Base-by-base conservation (phyloP, 83 land plant species). In the Isoetes engelmannii region DNA sequence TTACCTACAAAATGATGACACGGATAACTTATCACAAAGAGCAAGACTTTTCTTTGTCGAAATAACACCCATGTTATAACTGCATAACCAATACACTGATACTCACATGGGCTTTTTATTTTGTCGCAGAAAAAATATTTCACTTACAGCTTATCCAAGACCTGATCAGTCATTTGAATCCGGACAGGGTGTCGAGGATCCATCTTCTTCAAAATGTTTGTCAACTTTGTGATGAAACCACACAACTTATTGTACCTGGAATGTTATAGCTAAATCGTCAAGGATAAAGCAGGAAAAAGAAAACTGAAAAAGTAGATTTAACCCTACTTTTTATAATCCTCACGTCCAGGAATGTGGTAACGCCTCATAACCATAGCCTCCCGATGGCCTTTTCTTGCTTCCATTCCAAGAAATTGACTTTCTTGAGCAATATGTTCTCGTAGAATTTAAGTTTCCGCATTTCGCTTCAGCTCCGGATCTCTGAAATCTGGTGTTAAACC, bases 361-460 rank as follows among this genome's bases (percentile, higher is more conserved):
- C 86, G 87, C 6, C 77, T 89, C 82, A 84, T 87, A 18, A 92
- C 80, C 4, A 54, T 57, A 17, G 73, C 81, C 71, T 92, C 97
- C 7, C 91, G 70, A 66, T 85, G 87, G 47, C 89, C 0, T 79
- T 72, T 74, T 92, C 97, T 67, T 86, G 74, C 72, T 92, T 92
- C 87, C 91, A 92, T 77, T 89, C 87, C 44, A 92, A 68, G 45
- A 92, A 85, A 56, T 92, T 84, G 0, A 85, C 92, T 69, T 89
- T 92, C 85, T 92, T 92, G 69, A 92, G 60, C 46, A 89, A 83
- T 76, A 87, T 92, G 84, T 85, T 78, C 86, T 92, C 97, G 59
- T 85, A 91, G 62, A 64, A 89, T 72, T 82, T 89, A 7, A 92
- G 85, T 82, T 89, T 85, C 87, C 97, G 84, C 95, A 89, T 92